Base-by-base conservation (phyloP, 169 alveolate species). In the Plasmodium coatneyi region DNA sequence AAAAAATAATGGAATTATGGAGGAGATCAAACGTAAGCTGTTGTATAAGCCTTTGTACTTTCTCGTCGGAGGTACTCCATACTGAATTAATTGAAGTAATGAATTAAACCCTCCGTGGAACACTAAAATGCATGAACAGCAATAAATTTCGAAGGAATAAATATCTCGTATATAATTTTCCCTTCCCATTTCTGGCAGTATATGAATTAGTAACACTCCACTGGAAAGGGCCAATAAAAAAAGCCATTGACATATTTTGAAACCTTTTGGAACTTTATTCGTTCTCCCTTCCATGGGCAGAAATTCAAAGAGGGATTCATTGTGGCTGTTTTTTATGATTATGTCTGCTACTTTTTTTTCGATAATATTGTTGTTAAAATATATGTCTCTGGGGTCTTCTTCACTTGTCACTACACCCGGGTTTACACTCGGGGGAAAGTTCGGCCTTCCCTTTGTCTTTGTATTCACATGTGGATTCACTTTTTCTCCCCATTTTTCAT, bases 201-300 rank as follows among this genome's bases (percentile, higher is more conserved):
- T 30, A 56, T 91, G 95, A 43, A 91, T 91, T 46, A 81, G 70
- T 52, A 91, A 34, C 54, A 91, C 95, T 10, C 95, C 95, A 39
- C 89, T 91, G 22, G 95, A 80, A 36, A 91, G 12, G 25, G 43
- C 43, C 81, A 71, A 66, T 41, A 91, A 91, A 80, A 71, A 80
- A 71, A 91, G n/a, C 14, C 72, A 91, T 34, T 91, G 83, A 19
- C 72, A 43, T 30, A 91, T 80, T 70, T 81, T 80, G 54, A 91
- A 91, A 66, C 52, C 30, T 32, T 41, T 25, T 43, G 95, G 95
- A 10, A 91, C 95, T n/a, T 80, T 91, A 80, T 91, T 43, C 54
- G 95, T 91, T 81, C 95, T 28, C 54, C 95, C 95, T 71, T 91
- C 95, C 36, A 91, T 71, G 41, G 95, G 95, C 10, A 91, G 39